phyloP scores from a whole-genome alignment of 2,329 filamentous ascomycete species.

The Calonectria naviculata region DNA sequence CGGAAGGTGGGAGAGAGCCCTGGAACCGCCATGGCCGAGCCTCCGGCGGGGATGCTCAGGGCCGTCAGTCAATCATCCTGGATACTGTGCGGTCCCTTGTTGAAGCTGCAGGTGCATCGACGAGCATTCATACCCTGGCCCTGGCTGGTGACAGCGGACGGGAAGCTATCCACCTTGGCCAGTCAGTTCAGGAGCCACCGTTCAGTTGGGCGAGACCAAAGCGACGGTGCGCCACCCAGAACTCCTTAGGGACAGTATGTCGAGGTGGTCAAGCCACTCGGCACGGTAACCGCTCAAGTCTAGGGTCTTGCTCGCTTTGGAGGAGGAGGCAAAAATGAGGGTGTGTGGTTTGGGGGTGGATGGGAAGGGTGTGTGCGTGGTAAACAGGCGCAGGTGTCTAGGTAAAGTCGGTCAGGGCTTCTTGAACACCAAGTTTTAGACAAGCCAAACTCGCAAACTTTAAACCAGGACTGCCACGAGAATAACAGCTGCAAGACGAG shows the following conservation, averaged over 20 bases:
- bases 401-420: neutral
- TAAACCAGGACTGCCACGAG: neutral
- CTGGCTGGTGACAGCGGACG: neutral
- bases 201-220: neutral
- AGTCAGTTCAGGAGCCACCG: neutral
- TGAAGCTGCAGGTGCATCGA: neutral
- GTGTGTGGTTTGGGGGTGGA: neutral
- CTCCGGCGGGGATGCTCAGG: constrained; percentile 12
- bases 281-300: neutral
- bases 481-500: neutral
- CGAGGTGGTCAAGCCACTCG: neutral
- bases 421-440: neutral
- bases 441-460: neutral
- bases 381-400: neutral
- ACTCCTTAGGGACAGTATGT: neutral
- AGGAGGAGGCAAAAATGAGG: neutral
- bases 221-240: neutral
- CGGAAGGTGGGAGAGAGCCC: constrained; percentile 33
- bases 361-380: neutral
- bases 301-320: neutral
- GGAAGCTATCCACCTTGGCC: neutral
- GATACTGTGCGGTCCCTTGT: neutral
- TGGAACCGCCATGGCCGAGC: constrained; percentile 30
- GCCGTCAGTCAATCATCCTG: neutral
- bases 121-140: neutral